Evolutionary conservation across 83 land plant species (phyloP), one percentile per base, ranked within the genome.

Genomic region (Isoetes engelmannii): DNA sequence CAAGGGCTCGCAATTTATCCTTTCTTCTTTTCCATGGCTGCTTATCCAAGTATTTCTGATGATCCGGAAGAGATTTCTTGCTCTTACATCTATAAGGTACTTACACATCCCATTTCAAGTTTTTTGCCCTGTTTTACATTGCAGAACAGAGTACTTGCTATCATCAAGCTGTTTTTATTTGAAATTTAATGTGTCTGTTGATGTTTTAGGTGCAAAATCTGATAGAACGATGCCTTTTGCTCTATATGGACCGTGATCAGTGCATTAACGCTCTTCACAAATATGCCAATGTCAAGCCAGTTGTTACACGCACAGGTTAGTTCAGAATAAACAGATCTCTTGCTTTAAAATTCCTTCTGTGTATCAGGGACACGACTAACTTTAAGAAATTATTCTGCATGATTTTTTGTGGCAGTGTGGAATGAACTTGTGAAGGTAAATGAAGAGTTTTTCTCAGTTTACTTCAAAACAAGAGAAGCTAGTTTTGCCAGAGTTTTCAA

Each of bases 271-370:
- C 89, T 6, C 77, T 86, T 49, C 63, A 74, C 43, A 83, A 83
- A 66, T 84, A 86, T 66, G 89, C 89, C 46, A 72, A 86, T 17
- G 80, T 86, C 72, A 54, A 70, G 44, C 84, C 85, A 0, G 74
- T 68, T 7, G 80, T 86, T 60, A 83, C 89, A 5, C 57, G 79
- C 42, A 83, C 85, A 42, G 89, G 86, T 86, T 7, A 19, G 18
- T 19, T 7, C 8, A 59, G 28, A 15, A 18, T 59, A 5, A n/a
- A 0, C 7, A 5, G 19, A 5, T 13, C n/a, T 5, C 28, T 59
- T 15, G 59, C 10, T 44, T 5, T 15, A n/a, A 0, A 43, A 0
- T 18, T 19, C 6, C 21, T 3, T 5, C 3, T 44, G 60, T 19
- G 71, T 73, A 61, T 70, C 74, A 13, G 82, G 72, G 73, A 77